phyloP scores from a whole-genome alignment of 2,329 filamentous ascomycete species.

The Pseudogymnoascus destructans region DNA sequence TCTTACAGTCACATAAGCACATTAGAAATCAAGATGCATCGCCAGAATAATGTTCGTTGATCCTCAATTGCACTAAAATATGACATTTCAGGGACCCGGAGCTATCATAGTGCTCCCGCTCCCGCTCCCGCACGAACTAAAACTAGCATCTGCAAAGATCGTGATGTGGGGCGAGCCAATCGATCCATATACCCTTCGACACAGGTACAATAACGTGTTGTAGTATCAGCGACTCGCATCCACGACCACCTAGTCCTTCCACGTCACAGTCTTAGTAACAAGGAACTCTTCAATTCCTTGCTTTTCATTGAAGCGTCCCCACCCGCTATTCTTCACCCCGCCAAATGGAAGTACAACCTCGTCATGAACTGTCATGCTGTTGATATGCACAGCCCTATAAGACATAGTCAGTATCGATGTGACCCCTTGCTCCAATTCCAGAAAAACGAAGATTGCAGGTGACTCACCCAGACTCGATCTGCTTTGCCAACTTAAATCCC shows the following conservation, averaged over 20 bases:
- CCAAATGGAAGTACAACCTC: slow-evolving; percentile 35
- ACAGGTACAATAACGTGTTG: not conserved
- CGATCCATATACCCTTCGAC: not conserved
- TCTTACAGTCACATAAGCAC: not conserved
- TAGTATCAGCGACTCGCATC: not conserved
- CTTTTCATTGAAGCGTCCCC: slow-evolving; percentile 33
- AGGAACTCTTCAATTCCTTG: slow-evolving; percentile 36
- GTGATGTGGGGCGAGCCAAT: not conserved
- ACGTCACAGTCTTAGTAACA: slow-evolving; percentile 31
- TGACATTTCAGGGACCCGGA: not conserved
- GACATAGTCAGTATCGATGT: not conserved
- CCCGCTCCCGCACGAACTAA: not conserved
- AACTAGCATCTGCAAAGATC: not conserved
- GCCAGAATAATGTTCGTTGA: not conserved
- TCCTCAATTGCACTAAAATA: not conserved
- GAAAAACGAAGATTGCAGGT: not conserved
- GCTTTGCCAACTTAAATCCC: slow-evolving; percentile 11
- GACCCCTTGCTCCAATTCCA: not conserved
- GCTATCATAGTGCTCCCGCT: not conserved
- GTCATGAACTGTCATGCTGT: slow-evolving; percentile 37
- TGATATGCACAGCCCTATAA: slow-evolving; percentile 36
- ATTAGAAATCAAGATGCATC: not conserved
- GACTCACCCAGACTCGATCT: slow-evolving; percentile 10
- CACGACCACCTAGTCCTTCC: slow-evolving; percentile 7
- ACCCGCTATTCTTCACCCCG: slow-evolving; percentile 36